A percentile compares a stretch with the other conserved stretches of the same genome.
phyloP scores from a whole-genome alignment of 1,284 basidiomycete species.

The Hymenochaete sp. region DNA sequence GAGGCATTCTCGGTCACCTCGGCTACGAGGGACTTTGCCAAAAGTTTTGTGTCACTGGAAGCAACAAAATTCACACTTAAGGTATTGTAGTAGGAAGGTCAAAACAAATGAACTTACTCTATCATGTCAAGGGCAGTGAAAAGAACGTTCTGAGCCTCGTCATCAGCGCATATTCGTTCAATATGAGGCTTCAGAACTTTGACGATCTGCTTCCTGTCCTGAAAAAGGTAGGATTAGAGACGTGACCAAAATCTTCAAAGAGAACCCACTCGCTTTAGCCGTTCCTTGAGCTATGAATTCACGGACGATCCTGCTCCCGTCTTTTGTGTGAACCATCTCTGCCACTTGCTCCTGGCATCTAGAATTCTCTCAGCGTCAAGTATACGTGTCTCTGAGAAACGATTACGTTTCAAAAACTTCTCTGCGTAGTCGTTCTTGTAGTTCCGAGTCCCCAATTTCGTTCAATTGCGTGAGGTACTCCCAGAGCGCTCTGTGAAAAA shows the following conservation, averaged over 20 bases:
- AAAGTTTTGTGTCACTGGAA: conserved; percentile 76
- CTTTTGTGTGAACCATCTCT: conserved; percentile 87
- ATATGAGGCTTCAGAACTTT: conserved; percentile 82
- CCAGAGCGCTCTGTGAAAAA: conserved; percentile 77
- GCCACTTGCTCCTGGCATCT: conserved; percentile 77
- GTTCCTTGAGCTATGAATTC: conserved; percentile 73
- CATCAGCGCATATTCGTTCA: conserved; percentile 76
- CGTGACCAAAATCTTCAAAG: not conserved
- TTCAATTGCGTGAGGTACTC: conserved; percentile 60
- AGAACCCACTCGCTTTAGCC: conserved; percentile 60
- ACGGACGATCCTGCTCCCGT: conserved; percentile 78
- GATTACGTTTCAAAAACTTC: conserved; percentile 65
- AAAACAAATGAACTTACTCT: conserved; percentile 46
- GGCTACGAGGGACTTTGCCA: conserved; percentile 66
- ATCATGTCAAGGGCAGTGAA: conserved; percentile 83
- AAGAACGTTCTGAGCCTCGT: conserved; percentile 80
- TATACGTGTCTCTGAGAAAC: not conserved
- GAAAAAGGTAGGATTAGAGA: conserved; percentile 10
- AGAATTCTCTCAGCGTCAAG: conserved; percentile 4
- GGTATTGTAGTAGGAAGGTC: not conserved
- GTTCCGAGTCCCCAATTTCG: conserved; percentile 43
- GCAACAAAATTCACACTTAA: conserved; percentile 9
- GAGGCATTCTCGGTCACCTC: conserved; percentile 49
- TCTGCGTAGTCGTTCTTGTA: conserved; percentile 51
- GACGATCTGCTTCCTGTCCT: conserved; percentile 85